Conservation (phyloP, 805 yeast genomes). For the Lachancea lanzarotensis region DNA sequence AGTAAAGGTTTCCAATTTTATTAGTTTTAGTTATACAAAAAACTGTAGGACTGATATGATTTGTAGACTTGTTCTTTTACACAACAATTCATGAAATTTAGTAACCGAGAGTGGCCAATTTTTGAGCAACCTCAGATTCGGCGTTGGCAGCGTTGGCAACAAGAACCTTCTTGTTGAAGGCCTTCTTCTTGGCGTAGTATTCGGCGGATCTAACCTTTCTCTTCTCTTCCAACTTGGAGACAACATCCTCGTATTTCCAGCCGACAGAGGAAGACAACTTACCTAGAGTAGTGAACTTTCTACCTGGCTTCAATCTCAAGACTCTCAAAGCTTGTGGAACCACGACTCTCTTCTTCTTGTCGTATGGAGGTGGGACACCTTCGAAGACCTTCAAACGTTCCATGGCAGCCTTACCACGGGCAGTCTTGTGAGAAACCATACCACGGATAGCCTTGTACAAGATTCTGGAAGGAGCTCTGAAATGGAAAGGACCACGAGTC, state of each 20-base stretch:
- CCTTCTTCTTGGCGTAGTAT: conserved; percentile 97
- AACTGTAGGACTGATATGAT: conserved; percentile 12
- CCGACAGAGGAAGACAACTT: conserved; percentile 95
- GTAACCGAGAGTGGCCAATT: conserved; percentile 97
- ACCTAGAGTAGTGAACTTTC: conserved; percentile 98
- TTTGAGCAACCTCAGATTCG: conserved; percentile 83
- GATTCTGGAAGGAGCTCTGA: conserved; percentile 99
- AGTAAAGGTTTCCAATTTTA: conserved; percentile 12
- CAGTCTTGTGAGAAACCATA: conserved; percentile 99
- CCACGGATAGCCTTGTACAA: conserved; percentile 99
- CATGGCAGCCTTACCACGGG: conserved; percentile 99
- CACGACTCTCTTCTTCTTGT: conserved; percentile 99
- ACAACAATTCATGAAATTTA: conserved; percentile 41
- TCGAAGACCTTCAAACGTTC: conserved; percentile 99
- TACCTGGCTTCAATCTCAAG: conserved; percentile 97
- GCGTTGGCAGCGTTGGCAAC: conserved; percentile 85
- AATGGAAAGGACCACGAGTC: conserved; percentile 99
- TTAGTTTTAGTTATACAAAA: conserved; percentile 10
- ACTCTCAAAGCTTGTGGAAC: conserved; percentile 99
- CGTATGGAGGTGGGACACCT: conserved; percentile 99
- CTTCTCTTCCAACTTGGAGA: conserved; percentile 97
- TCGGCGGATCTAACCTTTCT: conserved; percentile 98
- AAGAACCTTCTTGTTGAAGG: conserved; percentile 85
- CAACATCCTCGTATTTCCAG: conserved; percentile 99
- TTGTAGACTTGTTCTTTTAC: conserved; percentile 7